Evolutionary conservation across 2,329 filamentous ascomycete species (phyloP), one percentile per base, ranked within the genome.

Genomic region (Colletotrichum eleusines): DNA sequence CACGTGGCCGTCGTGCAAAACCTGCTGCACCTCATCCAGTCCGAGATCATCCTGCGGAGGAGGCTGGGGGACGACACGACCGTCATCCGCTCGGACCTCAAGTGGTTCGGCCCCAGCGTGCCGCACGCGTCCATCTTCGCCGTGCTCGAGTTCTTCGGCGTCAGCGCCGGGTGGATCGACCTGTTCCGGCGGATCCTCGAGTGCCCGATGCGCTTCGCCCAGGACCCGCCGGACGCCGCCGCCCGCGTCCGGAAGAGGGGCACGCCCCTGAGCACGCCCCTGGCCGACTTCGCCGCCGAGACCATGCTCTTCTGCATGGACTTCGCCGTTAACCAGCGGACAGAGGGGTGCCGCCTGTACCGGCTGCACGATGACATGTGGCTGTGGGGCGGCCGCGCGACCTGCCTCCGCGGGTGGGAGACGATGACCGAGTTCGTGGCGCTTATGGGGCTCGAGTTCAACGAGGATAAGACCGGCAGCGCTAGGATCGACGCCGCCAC

Each of bases 291-390:
- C 16, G 83, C 90, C 50, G 86, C 87, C 6, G 89, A 91, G 77
- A 77, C 82, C 0, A 78, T 90, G 28, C 80, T 92, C 0, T 91
- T 91, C 76, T 88, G 86, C 73, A 83, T 91, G 75, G 89, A 91
- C 74, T 90, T 87, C 74, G 84, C 88, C 0, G 85, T 91, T 69
- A 91, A 90, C 71, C 84, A 86, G 72, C 78, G 80, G 16, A 86
- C 88, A 0, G 74, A 82, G 18, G 88, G 88, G 0, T 80, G 81
- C 1, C 82, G 84, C 31, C 79, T 91, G 42, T 89, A 89, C 73
- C 85, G 89, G 9, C 80, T 90, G 50, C 87, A 90, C 72, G 89
- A 91, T 74, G 89, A 91, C 75, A 85, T 91, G 72, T 91, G 89
- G 88, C 86, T 90, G 72, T 91, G 88, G 87, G 86, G 87, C 7